Evolutionary conservation across 192 early-diverging fungal species (phyloP).

Genomic region (Coemansia sp.): DNA sequence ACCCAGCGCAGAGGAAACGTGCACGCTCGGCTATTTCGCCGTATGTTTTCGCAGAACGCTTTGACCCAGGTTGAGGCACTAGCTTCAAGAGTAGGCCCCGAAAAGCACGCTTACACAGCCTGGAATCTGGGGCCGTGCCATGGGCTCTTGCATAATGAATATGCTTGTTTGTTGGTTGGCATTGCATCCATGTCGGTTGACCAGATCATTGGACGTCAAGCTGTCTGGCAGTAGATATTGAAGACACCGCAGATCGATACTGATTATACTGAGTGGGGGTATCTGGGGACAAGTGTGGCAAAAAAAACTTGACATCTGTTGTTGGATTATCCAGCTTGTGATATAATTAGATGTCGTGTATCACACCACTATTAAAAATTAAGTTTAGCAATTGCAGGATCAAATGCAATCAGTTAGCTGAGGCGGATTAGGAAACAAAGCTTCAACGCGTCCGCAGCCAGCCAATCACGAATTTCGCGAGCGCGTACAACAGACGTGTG

Average conservation of each 20-base stretch:
- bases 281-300: too few species aligned
- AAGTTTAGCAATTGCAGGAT: not conserved
- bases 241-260: not conserved
- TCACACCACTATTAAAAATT: too few species aligned
- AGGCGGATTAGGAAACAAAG: not conserved
- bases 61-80: constrained; percentile 1
- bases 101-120: too few species aligned
- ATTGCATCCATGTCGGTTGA: not conserved
- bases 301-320: too few species aligned
- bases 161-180: too few species aligned
- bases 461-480: not conserved
- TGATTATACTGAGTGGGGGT: not conserved
- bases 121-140: too few species aligned
- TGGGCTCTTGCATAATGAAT: too few species aligned
- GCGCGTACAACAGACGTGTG: not conserved
- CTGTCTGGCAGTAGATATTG: not conserved
- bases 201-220: not conserved
- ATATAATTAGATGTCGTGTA: too few species aligned
- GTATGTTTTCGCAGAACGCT: not conserved
- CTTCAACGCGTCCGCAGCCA: not conserved
- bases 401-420: not conserved
- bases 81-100: not conserved
- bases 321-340: too few species aligned
- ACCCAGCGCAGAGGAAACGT: too few species aligned
- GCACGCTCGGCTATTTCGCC: too few species aligned